A percentile compares a stretch with the other conserved stretches of the same genome.
Conservation (phyloP, 768 basidiomycete species). For the Gloeopeniophorella convolvens region DNA sequence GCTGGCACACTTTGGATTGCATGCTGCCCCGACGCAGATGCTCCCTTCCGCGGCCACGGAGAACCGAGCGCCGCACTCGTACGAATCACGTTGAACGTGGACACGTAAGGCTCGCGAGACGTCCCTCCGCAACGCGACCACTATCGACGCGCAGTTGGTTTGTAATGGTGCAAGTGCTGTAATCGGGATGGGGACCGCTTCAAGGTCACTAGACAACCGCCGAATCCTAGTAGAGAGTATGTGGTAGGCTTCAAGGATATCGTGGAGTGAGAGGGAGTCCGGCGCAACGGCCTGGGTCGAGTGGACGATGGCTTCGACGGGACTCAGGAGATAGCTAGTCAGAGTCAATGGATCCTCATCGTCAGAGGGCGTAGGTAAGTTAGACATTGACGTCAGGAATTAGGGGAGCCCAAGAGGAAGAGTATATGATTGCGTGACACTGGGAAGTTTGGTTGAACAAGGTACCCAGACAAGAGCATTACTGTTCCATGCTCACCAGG, state of each 20-base stretch:
- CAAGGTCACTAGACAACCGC: background rate
- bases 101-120: background rate
- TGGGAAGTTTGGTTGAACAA: no score
- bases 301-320: constrained; percentile 14
- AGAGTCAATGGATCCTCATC: constrained; percentile 2
- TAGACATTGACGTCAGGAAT: no score
- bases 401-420: no score
- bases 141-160: background rate
- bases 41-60: background rate
- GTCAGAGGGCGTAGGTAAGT: no score
- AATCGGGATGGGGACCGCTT: background rate
- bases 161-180: constrained; percentile 5
- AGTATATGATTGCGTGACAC: no score
- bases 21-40: background rate
- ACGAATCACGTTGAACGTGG: background rate
- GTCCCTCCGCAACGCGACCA: constrained; percentile 9
- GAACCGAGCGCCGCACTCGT: background rate
- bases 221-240: constrained; percentile 10
- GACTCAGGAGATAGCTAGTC: constrained; percentile 7
- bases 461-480: no score
- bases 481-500: no score
- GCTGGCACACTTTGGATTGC: background rate
- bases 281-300: background rate
- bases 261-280: constrained; percentile 8
- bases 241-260: constrained; percentile 13